Base-by-base conservation (phyloP, 73 alveolate genomes). In the Tetrahymena elliotti region DNA sequence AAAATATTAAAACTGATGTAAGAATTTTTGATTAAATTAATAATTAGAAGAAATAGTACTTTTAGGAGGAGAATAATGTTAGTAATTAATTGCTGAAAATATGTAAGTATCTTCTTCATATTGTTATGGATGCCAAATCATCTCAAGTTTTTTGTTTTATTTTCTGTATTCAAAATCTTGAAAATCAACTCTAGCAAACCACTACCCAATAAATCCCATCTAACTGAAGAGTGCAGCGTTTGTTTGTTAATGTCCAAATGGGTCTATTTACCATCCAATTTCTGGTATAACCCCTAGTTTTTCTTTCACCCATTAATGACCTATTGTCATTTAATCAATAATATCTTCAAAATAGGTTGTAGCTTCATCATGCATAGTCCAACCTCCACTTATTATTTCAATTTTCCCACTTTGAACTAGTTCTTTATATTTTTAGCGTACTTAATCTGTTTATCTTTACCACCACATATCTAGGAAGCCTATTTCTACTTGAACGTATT, bases 251-350 rank as follows among this genome's bases (percentile, higher is more conserved):
- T 98, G 99, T 2, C 99, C 99, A 93, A 98, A 98, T n/a, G 99
- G 99, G 94, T 98, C 99, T 41, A 98, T 97, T 96, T 97, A 97
- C 99, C 99, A 98, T 37, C 99, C 99, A 13, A 97, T 97, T 92
- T 94, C 97, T 13, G 99, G 99, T 34, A 95, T 94, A 35, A 96
- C 96, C 31, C 98, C 98, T 93, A 98, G 96, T 97, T 98, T 98
- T 94, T 97, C 97, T 93, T 94, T 94, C 36, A 98, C 95, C 95
- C 96, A 98, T 53, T 98, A 95, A 95, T 97, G 99, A 2, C 99
- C 99, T n/a, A 95, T 96, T 94, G 97, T 84, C 96, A 98, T 96
- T 94, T 98, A 96, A 93, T 97, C 97, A 52, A 98, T 94, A 5
- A 98, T 92, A 96, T 98, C 99, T 35, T 96, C 98, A 97, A 94